Evolutionary conservation across 148 eudicot genomes (phyloP).

Genomic region (Dianthus caryophyllus): DNA sequence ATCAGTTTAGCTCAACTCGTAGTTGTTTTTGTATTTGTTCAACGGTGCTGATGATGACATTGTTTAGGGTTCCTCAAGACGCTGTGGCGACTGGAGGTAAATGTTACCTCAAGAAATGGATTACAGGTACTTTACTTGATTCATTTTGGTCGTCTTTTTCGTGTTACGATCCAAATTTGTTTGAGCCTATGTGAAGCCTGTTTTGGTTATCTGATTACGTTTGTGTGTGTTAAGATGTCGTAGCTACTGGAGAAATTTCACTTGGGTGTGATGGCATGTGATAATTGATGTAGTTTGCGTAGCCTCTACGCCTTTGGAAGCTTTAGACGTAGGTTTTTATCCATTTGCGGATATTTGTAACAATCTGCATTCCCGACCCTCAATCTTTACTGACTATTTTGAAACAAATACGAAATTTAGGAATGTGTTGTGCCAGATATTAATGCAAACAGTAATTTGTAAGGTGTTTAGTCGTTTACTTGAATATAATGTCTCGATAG

Average conservation of each 20-base stretch:
- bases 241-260: not conserved
- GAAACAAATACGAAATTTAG: not conserved
- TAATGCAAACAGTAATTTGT: not conserved
- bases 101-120: conserved; percentile 74
- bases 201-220: not conserved
- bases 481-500: not conserved
- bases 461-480: not conserved
- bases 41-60: conserved; percentile 1
- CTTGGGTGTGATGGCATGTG: not conserved
- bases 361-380: not conserved
- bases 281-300: not conserved
- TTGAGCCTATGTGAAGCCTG: not conserved
- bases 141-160: not conserved
- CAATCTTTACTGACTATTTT: not conserved
- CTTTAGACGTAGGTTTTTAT: not conserved
- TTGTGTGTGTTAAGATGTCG: not conserved
- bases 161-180: not conserved
- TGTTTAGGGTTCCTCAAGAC: conserved; percentile 86
- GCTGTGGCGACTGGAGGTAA: conserved; percentile 93
- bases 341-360: not conserved
- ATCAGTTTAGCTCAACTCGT: too few relatives aligned
- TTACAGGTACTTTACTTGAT: conserved; percentile 52
- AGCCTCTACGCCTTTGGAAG: not conserved
- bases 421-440: not conserved
- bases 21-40: conserved; percentile 5